Evolutionary conservation across 495 filamentous ascomycete genomes (phyloP).

Genomic region (Daldinia bambusicola): DNA sequence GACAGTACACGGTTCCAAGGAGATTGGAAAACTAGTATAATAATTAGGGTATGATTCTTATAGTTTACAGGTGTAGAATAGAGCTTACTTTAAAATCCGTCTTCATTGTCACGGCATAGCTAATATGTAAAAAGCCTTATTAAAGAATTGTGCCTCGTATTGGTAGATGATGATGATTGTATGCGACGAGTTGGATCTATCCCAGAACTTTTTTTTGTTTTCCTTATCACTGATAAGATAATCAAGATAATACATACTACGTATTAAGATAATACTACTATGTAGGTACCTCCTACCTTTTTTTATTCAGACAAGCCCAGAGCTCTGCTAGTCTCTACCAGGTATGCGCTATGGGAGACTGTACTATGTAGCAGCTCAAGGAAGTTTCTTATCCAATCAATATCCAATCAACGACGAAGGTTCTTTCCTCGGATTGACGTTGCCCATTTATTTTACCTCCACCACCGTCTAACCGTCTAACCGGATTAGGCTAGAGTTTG

Average conservation of each 20-base stretch:
- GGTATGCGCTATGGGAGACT: too few species aligned
- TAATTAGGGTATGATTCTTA: slow-evolving; percentile 17
- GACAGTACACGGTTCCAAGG: slow-evolving; percentile 95
- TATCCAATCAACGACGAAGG: slow-evolving; percentile 19
- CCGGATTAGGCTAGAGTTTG: slow-evolving; percentile 15
- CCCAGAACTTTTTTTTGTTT: slow-evolving; percentile 46
- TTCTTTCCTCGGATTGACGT: slow-evolving; percentile 8
- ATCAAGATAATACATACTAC: neutral
- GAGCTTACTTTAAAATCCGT: slow-evolving; percentile 87
- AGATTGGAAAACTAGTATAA: slow-evolving; percentile 84
- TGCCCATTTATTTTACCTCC: slow-evolving; percentile 8
- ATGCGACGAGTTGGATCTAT: slow-evolving; percentile 32
- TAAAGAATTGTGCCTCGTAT: slow-evolving; percentile 3
- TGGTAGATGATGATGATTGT: slow-evolving; percentile 6
- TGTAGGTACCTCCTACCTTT: neutral
- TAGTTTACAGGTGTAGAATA: neutral
- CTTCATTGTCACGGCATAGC: slow-evolving; percentile 75
- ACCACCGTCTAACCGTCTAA: slow-evolving; percentile 14
- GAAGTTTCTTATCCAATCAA: neutral
- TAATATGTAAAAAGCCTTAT: slow-evolving; percentile 17
- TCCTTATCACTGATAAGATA: slow-evolving; percentile 50
- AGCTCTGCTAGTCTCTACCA: too few species aligned
- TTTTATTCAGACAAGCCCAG: neutral
- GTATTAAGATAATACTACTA: too few species aligned
- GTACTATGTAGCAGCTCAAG: neutral